phyloP scores from a whole-genome alignment of 1,139 yeast species.

The Saccharomycopsis hybrid region DNA sequence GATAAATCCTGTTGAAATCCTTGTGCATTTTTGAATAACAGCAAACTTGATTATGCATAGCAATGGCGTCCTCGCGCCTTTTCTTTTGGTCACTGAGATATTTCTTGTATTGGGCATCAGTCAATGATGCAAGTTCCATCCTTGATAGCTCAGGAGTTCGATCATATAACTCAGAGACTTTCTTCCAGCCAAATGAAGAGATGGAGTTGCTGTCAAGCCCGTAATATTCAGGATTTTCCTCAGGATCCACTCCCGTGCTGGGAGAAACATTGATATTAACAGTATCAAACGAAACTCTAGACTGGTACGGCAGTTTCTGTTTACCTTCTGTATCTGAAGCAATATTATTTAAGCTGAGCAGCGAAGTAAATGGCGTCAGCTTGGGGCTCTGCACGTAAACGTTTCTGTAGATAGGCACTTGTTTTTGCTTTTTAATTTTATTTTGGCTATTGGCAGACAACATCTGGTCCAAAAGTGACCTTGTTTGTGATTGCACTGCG shows the following conservation, averaged over 20 bases:
- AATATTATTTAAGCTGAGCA: not conserved
- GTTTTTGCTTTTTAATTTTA: conserved; percentile 3
- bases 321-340: not conserved
- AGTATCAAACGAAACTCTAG: conserved; percentile 40
- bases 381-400: not conserved
- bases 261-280: conserved; percentile 33
- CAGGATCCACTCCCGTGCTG: conserved; percentile 25
- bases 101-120: conserved; percentile 39
- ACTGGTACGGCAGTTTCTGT: conserved; percentile 5
- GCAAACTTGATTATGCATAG: conserved; percentile 28
- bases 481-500: not conserved
- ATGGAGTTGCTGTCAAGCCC: conserved; percentile 17
- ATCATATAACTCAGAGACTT: conserved; percentile 6
- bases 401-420: conserved; percentile 8
- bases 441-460: not conserved
- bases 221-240: conserved; percentile 25
- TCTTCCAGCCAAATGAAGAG: conserved; percentile 18
- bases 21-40: conserved; percentile 43
- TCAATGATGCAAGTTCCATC: conserved; percentile 22
- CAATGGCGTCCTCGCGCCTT: conserved; percentile 23
- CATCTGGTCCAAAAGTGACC: conserved; percentile 11
- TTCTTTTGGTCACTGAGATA: conserved; percentile 21
- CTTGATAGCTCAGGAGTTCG: not conserved
- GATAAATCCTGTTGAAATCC: conserved; percentile 26
- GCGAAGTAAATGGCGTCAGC: not conserved